phyloP scores from a whole-genome alignment of 495 filamentous ascomycete genomes.

The Tuber brumale region DNA sequence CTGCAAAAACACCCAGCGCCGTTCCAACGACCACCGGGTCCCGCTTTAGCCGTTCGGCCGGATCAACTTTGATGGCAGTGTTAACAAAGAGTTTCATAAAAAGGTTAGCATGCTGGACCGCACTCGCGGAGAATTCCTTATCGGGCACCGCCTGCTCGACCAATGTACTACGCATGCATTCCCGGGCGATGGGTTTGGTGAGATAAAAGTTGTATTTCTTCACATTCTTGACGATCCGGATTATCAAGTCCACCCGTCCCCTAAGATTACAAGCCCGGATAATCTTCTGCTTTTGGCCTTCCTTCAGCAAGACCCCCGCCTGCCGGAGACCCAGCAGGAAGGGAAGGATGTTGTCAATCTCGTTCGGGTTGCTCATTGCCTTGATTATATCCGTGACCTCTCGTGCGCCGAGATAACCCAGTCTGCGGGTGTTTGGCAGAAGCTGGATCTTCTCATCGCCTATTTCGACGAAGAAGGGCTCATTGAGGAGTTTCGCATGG shows the following conservation, averaged over 20 bases:
- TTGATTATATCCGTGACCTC: constrained; percentile 45
- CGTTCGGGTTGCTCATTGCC: constrained; percentile 51
- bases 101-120: constrained; percentile 5
- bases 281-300: constrained; percentile 6
- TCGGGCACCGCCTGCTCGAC: neutral
- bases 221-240: constrained; percentile 16
- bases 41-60: constrained; percentile 14
- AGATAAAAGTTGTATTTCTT: constrained; percentile 16
- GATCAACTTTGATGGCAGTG: constrained; percentile 19
- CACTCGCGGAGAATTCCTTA: constrained; percentile 6
- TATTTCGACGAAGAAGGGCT: constrained; percentile 58
- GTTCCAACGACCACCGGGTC: constrained; percentile 30
- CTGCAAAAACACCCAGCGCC: constrained; percentile 23
- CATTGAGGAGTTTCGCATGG: constrained; percentile 49
- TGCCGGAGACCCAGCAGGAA: constrained; percentile 53
- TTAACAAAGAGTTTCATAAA: constrained; percentile 22
- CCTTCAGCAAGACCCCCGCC: neutral
- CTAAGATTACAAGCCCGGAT: constrained; percentile 1
- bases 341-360: constrained; percentile 56
- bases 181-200: constrained; percentile 8
- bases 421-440: constrained; percentile 29
- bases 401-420: constrained; percentile 33
- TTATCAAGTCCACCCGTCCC: constrained; percentile 26
- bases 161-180: constrained; percentile 21
- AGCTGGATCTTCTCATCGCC: constrained; percentile 46